Evolutionary conservation across 257 asterid species (phyloP), one percentile per base, ranked within the genome.

Genomic region (Capsicum chinense): DNA sequence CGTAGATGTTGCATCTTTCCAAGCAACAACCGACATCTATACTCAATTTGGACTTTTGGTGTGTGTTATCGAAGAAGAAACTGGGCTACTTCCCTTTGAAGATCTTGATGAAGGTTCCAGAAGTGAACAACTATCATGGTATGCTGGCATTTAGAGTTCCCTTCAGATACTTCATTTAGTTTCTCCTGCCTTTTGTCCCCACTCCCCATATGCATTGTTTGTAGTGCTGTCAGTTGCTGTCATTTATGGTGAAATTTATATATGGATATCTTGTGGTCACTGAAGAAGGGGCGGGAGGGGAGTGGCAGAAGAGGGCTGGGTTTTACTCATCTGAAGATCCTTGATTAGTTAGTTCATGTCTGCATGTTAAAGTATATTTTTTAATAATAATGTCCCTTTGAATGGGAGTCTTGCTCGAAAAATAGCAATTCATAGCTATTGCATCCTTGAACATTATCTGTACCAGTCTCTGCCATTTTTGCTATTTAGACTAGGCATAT

Each of bases 1-100:
- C 84, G 93, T 94, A 47, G 95, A 97, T 90, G 94, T 97, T 83
- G 98, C 98, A 70, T 91, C 94, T 92, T 93, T 92, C 90, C 98
- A 88, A 90, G 91, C 94, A 60, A 92, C 95, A 81, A 60, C 94
- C 79, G 91, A 91, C 84, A 92, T 95, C 70, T 93, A 86, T 85
- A 88, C 92, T 83, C 98, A 95, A 81, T 97, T 91, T 85, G 99
- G 99, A 79, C 92, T 97, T 84, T 79, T 93, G 84, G 87, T 97
- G 83, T 86, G 88, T 92, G 88, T 95, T 86, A 87, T 90, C 47
- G 99, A 93, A 60, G 96, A 88, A 85, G 88, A 88, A 66, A 44
- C 79, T 73, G 95, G 90, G 52, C 84, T 37, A 63, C 85, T 85
- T 73, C 86, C 96, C 16, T 70, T 86, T 85, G 92, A 82, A 79